These are phyloP conservation scores for Pythium rishiriense DNA, from an alignment of 352 stramenopile species.

Conservation along the genomic window DNA sequence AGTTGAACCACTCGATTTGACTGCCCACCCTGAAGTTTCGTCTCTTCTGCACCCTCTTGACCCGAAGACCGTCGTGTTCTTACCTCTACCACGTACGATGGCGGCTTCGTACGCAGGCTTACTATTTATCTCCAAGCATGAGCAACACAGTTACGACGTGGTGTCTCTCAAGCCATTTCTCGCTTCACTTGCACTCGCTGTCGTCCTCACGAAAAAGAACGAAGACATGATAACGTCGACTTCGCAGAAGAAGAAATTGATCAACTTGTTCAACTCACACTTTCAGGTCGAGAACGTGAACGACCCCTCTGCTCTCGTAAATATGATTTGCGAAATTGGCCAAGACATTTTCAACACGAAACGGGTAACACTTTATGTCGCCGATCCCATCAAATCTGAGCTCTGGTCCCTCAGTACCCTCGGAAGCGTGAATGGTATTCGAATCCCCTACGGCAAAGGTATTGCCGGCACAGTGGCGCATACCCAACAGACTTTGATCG, in stretches of 20 bases:
- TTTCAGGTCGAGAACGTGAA: slow-evolving; percentile 70
- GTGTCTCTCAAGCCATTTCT: slow-evolving; percentile 52
- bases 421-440: slow-evolving; percentile 69
- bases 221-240: slow-evolving; percentile 62
- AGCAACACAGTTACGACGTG: slow-evolving; percentile 25
- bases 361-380: slow-evolving; percentile 71
- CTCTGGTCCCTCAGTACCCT: slow-evolving; percentile 73
- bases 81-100: slow-evolving; percentile 48
- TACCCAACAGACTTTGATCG: slow-evolving; percentile 57
- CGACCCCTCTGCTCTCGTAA: slow-evolving; percentile 66
- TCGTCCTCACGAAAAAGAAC: slow-evolving; percentile 52
- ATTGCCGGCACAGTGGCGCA: slow-evolving; percentile 71
- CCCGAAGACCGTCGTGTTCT: slow-evolving; percentile 39
- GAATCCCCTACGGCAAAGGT: slow-evolving; percentile 72
- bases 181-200: slow-evolving; percentile 42
- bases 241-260: slow-evolving; percentile 66
- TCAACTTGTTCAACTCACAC: slow-evolving; percentile 61
- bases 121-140: slow-evolving; percentile 38
- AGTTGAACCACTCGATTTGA: slow-evolving; percentile 42
- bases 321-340: slow-evolving; percentile 74
- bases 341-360: slow-evolving; percentile 68
- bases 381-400: slow-evolving; percentile 73
- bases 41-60: slow-evolving; percentile 18
- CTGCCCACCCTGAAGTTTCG: slow-evolving; percentile 32
- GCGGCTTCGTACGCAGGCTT: slow-evolving; percentile 39